phyloP scores from a whole-genome alignment of 2,329 filamentous ascomycete species.

The Hysterium pulicare region DNA sequence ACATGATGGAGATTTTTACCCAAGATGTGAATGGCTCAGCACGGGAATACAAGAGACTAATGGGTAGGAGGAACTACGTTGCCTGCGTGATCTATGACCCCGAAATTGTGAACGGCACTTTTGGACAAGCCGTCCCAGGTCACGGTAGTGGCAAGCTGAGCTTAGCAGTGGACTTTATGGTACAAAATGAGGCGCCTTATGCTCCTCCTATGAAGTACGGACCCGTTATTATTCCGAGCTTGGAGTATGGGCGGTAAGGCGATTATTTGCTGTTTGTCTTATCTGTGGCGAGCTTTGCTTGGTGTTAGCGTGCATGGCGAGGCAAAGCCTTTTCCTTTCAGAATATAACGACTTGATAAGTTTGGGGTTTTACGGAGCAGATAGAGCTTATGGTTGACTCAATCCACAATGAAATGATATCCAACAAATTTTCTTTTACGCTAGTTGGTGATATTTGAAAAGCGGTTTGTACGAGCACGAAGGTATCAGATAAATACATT shows the following conservation, averaged over 20 bases:
- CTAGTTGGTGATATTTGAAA: too few relatives aligned
- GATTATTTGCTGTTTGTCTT: not conserved
- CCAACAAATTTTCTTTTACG: too few relatives aligned
- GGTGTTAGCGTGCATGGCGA: conserved; percentile 3
- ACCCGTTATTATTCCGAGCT: conserved; percentile 84
- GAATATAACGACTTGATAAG: too few relatives aligned
- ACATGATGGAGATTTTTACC: conserved; percentile 99
- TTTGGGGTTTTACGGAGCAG: too few relatives aligned
- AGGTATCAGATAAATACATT: too few relatives aligned
- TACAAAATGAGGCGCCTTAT: conserved; percentile 84
- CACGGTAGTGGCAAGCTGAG: conserved; percentile 58
- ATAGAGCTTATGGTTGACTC: too few relatives aligned
- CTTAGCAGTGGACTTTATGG: conserved; percentile 92
- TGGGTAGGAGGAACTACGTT: conserved; percentile 89
- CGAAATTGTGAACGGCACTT: conserved; percentile 60
- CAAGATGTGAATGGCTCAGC: conserved; percentile 81
- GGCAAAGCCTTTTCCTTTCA: too few relatives aligned
- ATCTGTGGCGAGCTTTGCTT: not conserved
- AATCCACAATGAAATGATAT: too few relatives aligned
- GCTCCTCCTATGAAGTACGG: conserved; percentile 90
- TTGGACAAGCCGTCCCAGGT: conserved; percentile 38
- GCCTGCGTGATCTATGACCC: conserved; percentile 94
- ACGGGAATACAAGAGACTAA: conserved; percentile 84
- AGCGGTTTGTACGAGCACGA: too few relatives aligned
- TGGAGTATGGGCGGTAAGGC: conserved; percentile 49